Percentiles rank a stretch among this genome's conserved stretches.
phyloP scores from a whole-genome alignment of 495 filamentous ascomycete genomes.

The Apiosordaria backusii region DNA sequence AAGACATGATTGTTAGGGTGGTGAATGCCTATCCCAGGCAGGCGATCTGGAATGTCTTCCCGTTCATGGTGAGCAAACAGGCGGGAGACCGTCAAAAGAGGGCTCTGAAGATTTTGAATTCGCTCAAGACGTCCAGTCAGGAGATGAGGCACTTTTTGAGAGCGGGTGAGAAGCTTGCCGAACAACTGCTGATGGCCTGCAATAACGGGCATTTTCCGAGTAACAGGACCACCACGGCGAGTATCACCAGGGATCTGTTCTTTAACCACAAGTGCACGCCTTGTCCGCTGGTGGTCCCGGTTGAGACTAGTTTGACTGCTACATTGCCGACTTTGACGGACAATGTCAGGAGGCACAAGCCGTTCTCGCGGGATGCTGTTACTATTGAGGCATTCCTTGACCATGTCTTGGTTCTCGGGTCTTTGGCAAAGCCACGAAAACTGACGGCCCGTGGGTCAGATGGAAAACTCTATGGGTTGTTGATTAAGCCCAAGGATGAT shows the following conservation, averaged over 20 bases:
- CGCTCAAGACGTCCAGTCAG: conserved; percentile 29
- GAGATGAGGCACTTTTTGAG: conserved; percentile 69
- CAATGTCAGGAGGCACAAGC: conserved; percentile 66
- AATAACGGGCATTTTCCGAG: conserved; percentile 67
- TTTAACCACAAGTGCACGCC: conserved; percentile 84
- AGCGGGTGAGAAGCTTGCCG: conserved; percentile 76
- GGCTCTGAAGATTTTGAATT: conserved; percentile 49
- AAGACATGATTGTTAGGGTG: conserved; percentile 76
- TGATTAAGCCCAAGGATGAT: conserved; percentile 98
- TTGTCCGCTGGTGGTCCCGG: conserved; percentile 79
- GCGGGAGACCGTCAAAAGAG: conserved; percentile 51
- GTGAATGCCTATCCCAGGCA: conserved; percentile 79
- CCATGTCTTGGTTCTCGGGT: conserved; percentile 83
- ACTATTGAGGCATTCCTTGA: conserved; percentile 66
- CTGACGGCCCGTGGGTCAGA: conserved; percentile 86
- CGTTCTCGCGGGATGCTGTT: conserved; percentile 65
- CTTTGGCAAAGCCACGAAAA: conserved; percentile 87
- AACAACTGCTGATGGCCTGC: conserved; percentile 77
- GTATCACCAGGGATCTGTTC: conserved; percentile 66
- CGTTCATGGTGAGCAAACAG: conserved; percentile 58
- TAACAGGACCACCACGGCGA: conserved; percentile 61
- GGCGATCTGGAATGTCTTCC: conserved; percentile 87
- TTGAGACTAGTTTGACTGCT: conserved; percentile 78
- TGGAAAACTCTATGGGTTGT: conserved; percentile 77
- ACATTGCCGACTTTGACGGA: conserved; percentile 74